A percentile compares a stretch with the other conserved stretches of the same genome.
Conservation (phyloP, 768 basidiomycete genomes). For the Cystofilobasidium ferigula region DNA sequence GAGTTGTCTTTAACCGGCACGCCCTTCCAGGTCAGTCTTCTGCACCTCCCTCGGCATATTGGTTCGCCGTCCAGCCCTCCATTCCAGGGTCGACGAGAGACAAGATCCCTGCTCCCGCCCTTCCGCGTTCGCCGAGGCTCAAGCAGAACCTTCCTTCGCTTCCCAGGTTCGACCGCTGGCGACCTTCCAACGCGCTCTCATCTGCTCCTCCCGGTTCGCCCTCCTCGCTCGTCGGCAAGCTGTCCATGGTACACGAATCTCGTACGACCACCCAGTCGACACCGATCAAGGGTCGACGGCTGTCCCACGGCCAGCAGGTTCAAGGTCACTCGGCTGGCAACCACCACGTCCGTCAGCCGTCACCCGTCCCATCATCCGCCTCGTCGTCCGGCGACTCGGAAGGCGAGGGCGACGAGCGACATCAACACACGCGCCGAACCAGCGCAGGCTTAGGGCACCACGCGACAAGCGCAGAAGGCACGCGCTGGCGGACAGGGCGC, state of each 20-base stretch:
- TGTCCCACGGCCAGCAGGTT: conserved; percentile 2
- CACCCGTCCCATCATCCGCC: conserved; percentile 12
- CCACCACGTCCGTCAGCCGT: conserved; percentile 12
- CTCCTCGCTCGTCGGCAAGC: background rate
- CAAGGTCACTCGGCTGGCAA: background rate
- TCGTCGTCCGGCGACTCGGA: background rate
- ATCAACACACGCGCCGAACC: background rate
- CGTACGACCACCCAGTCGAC: background rate
- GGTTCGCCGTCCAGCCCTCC: too few species aligned
- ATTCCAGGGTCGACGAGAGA: too few species aligned
- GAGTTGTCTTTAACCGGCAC: too few species aligned
- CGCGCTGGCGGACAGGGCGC: background rate
- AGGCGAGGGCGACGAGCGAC: conserved; percentile 2
- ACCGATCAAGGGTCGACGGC: background rate
- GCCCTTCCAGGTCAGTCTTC: too few species aligned
- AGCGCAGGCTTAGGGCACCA: background rate
- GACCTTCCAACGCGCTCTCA: background rate
- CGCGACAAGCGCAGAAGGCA: background rate
- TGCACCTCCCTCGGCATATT: too few species aligned
- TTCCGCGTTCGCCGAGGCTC: background rate
- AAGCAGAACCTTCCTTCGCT: background rate
- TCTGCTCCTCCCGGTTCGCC: background rate
- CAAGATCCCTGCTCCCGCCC: too few species aligned
- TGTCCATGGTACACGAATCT: background rate
- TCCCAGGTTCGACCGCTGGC: background rate